Base-by-base conservation (phyloP, 2,329 filamentous ascomycete species). In the Lachnellula hyalina region DNA sequence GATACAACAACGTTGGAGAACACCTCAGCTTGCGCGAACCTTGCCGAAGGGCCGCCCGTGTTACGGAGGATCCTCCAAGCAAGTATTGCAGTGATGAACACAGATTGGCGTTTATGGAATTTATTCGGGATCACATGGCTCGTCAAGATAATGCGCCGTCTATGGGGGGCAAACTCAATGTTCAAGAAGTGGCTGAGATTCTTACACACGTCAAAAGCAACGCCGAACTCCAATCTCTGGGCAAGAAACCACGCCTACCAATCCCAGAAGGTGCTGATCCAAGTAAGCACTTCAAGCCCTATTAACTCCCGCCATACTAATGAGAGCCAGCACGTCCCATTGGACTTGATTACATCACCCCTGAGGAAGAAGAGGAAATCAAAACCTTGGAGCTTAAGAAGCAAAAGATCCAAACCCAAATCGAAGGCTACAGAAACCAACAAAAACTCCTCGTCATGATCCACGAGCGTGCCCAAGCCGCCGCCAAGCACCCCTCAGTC, bases 21-120 rank as follows among this genome's bases (percentile, higher is more conserved):
- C 53, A 51, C 32, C 52, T 49, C 23, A 35, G 48, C 19, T 19
- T 15, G 17, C 23, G 21, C 6, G 42, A 47, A 28, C 40, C 53
- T 15, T 68, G 66, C 52, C 57, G 65, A 12, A 67, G 63, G 40
- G 61, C 63, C 52, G 66, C 66, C 53, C 62, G 62, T 44, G 63
- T 66, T 17, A 61, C 56, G n/a, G 52, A 62, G 28, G 57, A 62
- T 25, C 60, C 62, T 1, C 61, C 62, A 35, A 68, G 64, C 62
- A 69, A 67, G 55, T 70, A 68, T 45, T 70, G 67, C 48, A 65
- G 65, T 34, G 62, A 68, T 23, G 60, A 66, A 52, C 65, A 67
- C 47, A 52, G 54, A 19, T 28, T 53, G 14, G 57, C 51, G 8
- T 69, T 65, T 42, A 65, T 57, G 52, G 44, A 54, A 14, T 61